Percentiles rank a stretch among this genome's conserved stretches.
phyloP scores from a whole-genome alignment of 2,329 filamentous ascomycete genomes.

The Neopestalotiopsis sp. region DNA sequence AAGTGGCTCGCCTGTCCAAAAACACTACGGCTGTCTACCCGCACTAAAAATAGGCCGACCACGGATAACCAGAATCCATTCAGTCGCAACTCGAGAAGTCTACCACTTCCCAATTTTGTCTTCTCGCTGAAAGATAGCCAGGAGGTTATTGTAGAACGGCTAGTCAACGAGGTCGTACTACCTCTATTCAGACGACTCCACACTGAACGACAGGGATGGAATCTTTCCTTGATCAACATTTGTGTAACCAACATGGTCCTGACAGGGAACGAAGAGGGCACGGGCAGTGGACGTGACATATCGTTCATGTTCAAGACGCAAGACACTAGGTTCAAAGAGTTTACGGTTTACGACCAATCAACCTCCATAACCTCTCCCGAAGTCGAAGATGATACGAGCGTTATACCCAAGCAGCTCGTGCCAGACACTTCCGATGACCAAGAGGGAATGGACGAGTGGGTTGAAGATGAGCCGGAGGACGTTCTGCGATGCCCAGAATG shows the following conservation, averaged over 20 bases:
- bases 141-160: slow-evolving; percentile 67
- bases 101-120: slow-evolving; percentile 73
- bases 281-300: slow-evolving; percentile 74
- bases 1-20: slow-evolving; percentile 81
- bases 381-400: neutral
- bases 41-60: slow-evolving; percentile 53
- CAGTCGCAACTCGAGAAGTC: slow-evolving; percentile 77
- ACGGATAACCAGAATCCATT: slow-evolving; percentile 56
- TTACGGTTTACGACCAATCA: slow-evolving; percentile 58
- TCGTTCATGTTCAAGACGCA: slow-evolving; percentile 81
- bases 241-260: slow-evolving; percentile 85
- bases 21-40: slow-evolving; percentile 81
- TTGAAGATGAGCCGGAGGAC: slow-evolving; percentile 12
- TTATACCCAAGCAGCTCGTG: neutral
- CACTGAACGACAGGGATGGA: slow-evolving; percentile 73
- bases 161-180: slow-evolving; percentile 72
- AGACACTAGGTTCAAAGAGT: slow-evolving; percentile 71
- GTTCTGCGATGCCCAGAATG: neutral
- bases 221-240: slow-evolving; percentile 83
- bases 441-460: slow-evolving; percentile 7
- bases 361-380: neutral
- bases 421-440: neutral
- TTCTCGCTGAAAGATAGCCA: slow-evolving; percentile 67
- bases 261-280: slow-evolving; percentile 52
- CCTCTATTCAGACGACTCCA: slow-evolving; percentile 79